Base-by-base conservation (phyloP, 2,329 filamentous ascomycete species). In the Chaetomiaceae sp. region DNA sequence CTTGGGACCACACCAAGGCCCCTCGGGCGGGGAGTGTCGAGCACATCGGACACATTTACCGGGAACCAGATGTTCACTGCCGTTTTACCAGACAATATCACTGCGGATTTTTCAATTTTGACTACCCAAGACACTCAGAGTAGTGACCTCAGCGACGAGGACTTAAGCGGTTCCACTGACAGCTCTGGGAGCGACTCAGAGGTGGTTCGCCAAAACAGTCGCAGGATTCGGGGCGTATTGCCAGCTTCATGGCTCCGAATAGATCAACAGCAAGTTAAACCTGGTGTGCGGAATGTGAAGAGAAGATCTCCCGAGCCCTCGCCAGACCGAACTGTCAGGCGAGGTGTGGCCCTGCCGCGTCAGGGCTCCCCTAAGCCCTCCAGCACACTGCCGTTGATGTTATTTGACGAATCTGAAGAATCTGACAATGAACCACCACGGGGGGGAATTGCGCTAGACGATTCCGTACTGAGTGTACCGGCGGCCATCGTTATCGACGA, bases 181-280 rank as follows among this genome's bases (percentile, higher is more conserved):
- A 64, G 61, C n/a, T 68, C 70, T 9, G 68, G 68, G 32, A 73
- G 68, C 45, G 75, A 75, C 3, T 68, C 69, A 2, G 73, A 78
- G 21, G 62, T 69, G 11, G 69, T 71, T 23, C 66, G 64, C 8
- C 64, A 62, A 18, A 69, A 72, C 51, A 70, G 71, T 32, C 75
- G 68, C 48, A 72, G 73, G 47, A 80, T 86, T 43, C 75, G 75
- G 48, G 82, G 82, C 20, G 82, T 86, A 7, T 72, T 86, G 40
- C 83, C 83, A 34, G 83, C 83, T n/a, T 86, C 83, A 5, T 85
- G 82, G 78, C 72, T 86, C 51, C 76, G 82, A 37, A 65, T 86
- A 21, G 80, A 85, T 61, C 76, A 79, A 53, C 70, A 75, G 51
- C 64, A 66, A 21, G 58, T 67, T 27, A 67, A 62, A 59, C 53